These are phyloP conservation scores for Ophiorrhiza pumila DNA, from an alignment of 257 asterid species.

Conservation along the genomic window DNA sequence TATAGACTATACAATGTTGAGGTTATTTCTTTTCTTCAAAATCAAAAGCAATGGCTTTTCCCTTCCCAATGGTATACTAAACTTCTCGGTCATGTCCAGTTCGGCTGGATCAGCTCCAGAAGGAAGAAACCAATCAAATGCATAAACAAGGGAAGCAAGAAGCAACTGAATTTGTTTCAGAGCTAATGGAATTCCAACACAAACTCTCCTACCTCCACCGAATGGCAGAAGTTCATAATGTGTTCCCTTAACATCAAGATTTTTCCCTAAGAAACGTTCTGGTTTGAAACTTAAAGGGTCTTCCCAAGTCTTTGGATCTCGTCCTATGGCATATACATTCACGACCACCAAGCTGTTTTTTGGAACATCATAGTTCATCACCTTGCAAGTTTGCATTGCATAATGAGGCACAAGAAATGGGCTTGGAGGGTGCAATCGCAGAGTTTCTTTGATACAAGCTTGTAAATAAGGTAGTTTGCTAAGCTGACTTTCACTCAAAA, in stretches of 20 bases:
- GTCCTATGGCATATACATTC: constrained; percentile 10
- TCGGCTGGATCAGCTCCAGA: neutral
- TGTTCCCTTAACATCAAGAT: constrained; percentile 2
- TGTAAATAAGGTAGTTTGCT: constrained; percentile 10
- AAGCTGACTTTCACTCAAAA: neutral
- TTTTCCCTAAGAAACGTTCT: constrained; percentile 3
- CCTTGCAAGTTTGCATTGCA: constrained; percentile 1
- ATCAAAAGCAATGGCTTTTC: constrained; percentile 2
- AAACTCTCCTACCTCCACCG: constrained; percentile 16
- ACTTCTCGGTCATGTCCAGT: constrained; percentile 8
- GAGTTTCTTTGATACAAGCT: constrained; percentile 16
- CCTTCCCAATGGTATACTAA: neutral
- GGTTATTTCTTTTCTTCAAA: neutral
- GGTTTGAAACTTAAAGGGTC: constrained; percentile 15
- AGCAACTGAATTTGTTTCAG: constrained; percentile 9
- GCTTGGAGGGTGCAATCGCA: constrained; percentile 18
- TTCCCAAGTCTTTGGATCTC: constrained; percentile 15
- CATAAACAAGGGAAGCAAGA: constrained; percentile 8
- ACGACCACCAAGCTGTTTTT: neutral
- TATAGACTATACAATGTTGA: neutral
- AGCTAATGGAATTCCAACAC: constrained; percentile 11
- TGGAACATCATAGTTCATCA: constrained; percentile 12
- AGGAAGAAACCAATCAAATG: constrained; percentile 18
- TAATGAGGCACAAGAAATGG: constrained; percentile 14
- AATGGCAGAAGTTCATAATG: constrained; percentile 21